A percentile compares a stretch with the other conserved stretches of the same genome.
phyloP scores from a whole-genome alignment of 164 flowering plant species.

The Sextonia rubra region DNA sequence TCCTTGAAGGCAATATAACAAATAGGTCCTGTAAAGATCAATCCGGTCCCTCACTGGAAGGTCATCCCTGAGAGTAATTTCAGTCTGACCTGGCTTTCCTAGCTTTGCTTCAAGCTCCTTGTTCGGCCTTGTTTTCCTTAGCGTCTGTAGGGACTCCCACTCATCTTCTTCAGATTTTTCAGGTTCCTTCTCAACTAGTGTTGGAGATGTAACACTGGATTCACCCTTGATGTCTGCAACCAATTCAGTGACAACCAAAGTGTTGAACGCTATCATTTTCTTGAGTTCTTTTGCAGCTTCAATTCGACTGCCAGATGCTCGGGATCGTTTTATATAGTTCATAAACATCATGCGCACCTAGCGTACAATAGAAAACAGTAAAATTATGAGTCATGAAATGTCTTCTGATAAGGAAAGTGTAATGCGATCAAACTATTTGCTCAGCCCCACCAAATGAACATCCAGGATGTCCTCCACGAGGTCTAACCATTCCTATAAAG shows the following conservation, averaged over 20 bases:
- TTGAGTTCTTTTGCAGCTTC: slow-evolving; percentile 82
- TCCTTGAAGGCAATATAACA: slow-evolving; percentile 71
- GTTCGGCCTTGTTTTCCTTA: slow-evolving; percentile 53
- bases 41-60: slow-evolving; percentile 67
- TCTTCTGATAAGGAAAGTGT: no score
- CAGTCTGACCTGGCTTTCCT: slow-evolving; percentile 69
- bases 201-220: slow-evolving; percentile 42
- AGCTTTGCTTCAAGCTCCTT: slow-evolving; percentile 46
- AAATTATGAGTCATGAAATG: no score
- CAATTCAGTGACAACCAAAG: slow-evolving; percentile 73
- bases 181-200: slow-evolving; percentile 27
- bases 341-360: slow-evolving; percentile 73
- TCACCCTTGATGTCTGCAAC: slow-evolving; percentile 92
- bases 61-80: slow-evolving; percentile 84
- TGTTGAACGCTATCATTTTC: slow-evolving; percentile 83
- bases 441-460: no score
- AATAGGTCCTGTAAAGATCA: slow-evolving; percentile 81
- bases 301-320: slow-evolving; percentile 55
- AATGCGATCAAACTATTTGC: no score
- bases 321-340: slow-evolving; percentile 59
- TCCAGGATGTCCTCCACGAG: no score
- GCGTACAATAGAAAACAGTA: slow-evolving; percentile 4
- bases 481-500: no score
- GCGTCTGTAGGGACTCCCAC: slow-evolving; percentile 73
- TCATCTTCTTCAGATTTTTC: slow-evolving; percentile 51